Evolutionary conservation across 2,329 filamentous ascomycete species (phyloP).

Genomic region (Pseudofabraea citricarpa): DNA sequence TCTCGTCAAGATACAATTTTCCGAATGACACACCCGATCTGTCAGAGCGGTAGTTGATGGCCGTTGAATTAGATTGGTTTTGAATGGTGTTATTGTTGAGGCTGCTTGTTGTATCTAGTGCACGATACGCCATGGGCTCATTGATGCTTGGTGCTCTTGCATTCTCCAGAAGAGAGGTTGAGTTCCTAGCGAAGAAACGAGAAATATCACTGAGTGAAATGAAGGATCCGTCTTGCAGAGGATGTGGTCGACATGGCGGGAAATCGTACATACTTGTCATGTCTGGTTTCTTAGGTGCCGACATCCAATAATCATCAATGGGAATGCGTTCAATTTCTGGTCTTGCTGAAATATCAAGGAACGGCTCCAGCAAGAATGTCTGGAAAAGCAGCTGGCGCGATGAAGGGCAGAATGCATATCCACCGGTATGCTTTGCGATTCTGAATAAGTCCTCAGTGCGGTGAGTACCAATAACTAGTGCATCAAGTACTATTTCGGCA

Average conservation of each 20-base stretch:
- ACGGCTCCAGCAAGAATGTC: constrained; percentile 5
- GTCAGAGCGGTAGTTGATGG: neutral
- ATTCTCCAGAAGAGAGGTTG: neutral
- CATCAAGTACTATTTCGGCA: constrained; percentile 4
- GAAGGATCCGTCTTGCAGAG: constrained; percentile 2
- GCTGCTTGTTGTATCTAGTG: neutral
- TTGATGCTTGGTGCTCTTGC: neutral
- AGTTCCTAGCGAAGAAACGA: neutral
- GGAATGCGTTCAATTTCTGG: constrained; percentile 3
- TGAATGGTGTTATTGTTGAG: neutral
- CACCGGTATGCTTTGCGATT: constrained; percentile 4
- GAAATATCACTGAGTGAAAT: constrained; percentile 2
- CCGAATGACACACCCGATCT: neutral
- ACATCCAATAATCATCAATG: neutral
- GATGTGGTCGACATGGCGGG: constrained; percentile 4
- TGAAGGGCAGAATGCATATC: constrained; percentile 4
- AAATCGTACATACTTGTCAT: constrained; percentile 3
- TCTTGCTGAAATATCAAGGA: constrained; percentile 4
- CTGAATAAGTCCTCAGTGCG: constrained; percentile 3
- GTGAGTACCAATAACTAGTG: constrained; percentile 2
- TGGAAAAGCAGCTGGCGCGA: constrained; percentile 3
- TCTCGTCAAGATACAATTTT: constrained; percentile 11
- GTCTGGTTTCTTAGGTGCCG: constrained; percentile 1
- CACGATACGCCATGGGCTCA: neutral
- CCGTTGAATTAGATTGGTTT: neutral